phyloP scores from a whole-genome alignment of 2,329 filamentous ascomycete species.

The Lachnum nothofagi region DNA sequence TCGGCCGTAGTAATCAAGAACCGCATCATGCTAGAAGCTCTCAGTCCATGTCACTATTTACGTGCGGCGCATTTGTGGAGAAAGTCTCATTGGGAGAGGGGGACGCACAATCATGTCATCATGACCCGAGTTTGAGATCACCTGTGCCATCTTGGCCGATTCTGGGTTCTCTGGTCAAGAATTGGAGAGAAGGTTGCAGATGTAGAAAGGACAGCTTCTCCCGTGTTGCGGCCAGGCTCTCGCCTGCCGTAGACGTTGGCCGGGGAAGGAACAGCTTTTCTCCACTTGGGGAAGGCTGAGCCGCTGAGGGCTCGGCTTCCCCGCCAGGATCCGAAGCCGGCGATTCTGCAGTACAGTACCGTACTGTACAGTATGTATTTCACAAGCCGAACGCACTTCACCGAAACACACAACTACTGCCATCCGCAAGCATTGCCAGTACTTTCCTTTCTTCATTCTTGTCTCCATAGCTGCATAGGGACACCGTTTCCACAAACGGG shows the following conservation, averaged over 20 bases:
- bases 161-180: conserved; percentile 8
- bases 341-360: no score
- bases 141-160: conserved; percentile 55
- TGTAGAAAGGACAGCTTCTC: conserved; percentile 4
- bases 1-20: conserved; percentile 96
- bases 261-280: conserved; percentile 1
- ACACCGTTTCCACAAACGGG: not conserved
- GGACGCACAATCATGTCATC: conserved; percentile 95
- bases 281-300: conserved; percentile 2
- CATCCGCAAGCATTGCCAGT: not conserved
- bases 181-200: conserved; percentile 1
- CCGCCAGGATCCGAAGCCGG: not conserved
- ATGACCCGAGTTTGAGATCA: conserved; percentile 81
- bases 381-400: not conserved
- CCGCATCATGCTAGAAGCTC: conserved; percentile 76
- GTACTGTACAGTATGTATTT: no score
- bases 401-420: no score
- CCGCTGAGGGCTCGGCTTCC: not conserved
- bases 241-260: conserved; percentile 5
- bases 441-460: not conserved
- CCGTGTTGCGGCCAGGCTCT: conserved; percentile 14
- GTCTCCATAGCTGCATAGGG: conserved; percentile 1
- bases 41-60: conserved; percentile 3
- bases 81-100: not conserved
- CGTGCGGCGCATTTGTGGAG: not conserved